Base-by-base conservation (phyloP, 2,329 filamentous ascomycete species). In the Podosphaera leucotricha region DNA sequence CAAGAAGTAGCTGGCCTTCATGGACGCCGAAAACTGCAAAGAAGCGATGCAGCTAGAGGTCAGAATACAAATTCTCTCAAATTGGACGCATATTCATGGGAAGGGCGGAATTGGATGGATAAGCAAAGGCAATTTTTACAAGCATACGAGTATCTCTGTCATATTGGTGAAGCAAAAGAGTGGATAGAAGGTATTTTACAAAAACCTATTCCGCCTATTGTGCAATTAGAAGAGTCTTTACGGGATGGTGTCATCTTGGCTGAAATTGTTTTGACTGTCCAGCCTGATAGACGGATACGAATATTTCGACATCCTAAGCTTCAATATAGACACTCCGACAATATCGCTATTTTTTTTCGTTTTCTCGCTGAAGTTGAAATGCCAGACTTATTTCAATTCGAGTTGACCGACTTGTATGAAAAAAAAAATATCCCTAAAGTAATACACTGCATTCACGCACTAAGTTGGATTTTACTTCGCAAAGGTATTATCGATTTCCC, bases 351-450 rank as follows among this genome's bases (percentile, higher is more conserved):
- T 41, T 98, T 98, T 64, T 95, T 95, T 63, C 76, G 81, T 46
- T 93, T 92, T 51, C 70, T 98, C 1, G 82, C 87, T 50, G 83
- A 94, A 48, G 76, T 94, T 7, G 81, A 93, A 55, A 66, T 98
- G 2, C 90, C 90, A 1, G 92, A 98, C 54, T 71, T 98, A 16
- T 98, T 98, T 60, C 77, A 87, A 46, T 98, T 98, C 60, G 90
- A 98, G 60, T 68, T 95, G 39, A 92, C 95, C 50, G 90, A 98
- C 61, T 65, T 98, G 11, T 98, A 98, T 64, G 92, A 98, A 62
- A 98, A 95, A 67, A 98, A 98, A 64, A 98, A 98, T 55, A 92
- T 95, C 1, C 90, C 90, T 3, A 98, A 95, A 61, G 92, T 95
- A 58, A 98, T 98, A 49, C 92, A 98, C 64, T 98, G 90, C 58